phyloP scores from a whole-genome alignment of 2,329 filamentous ascomycete species.

The Cladosporium sp. region DNA sequence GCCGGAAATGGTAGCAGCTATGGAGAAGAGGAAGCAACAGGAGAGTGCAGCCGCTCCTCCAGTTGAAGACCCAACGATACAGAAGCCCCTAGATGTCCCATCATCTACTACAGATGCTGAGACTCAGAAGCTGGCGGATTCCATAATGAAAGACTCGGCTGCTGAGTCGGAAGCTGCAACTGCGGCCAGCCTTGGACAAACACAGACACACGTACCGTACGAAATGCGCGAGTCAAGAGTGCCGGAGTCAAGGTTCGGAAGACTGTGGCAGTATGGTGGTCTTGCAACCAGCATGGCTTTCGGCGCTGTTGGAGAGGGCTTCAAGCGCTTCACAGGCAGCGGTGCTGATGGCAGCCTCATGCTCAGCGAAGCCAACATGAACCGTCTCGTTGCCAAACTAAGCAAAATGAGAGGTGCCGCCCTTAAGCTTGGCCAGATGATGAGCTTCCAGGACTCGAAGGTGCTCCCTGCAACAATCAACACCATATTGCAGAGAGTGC shows the following conservation, averaged over 20 bases:
- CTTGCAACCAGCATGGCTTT: slow-evolving; percentile 94
- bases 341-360: slow-evolving; percentile 73
- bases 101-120: slow-evolving; percentile 35
- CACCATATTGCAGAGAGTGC: slow-evolving; percentile 87
- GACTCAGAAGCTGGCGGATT: slow-evolving; percentile 40
- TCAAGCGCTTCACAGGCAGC: slow-evolving; percentile 77
- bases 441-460: slow-evolving; percentile 96
- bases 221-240: slow-evolving; percentile 85
- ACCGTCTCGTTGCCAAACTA: slow-evolving; percentile 86
- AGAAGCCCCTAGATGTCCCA: not conserved
- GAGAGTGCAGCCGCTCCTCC: slow-evolving; percentile 1
- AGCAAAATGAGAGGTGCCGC: slow-evolving; percentile 96
- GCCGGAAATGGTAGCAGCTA: slow-evolving; percentile 39
- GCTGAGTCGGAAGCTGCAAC: slow-evolving; percentile 5
- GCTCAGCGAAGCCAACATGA: slow-evolving; percentile 87
- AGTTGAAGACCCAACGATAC: not conserved
- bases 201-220: slow-evolving; percentile 48
- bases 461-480: slow-evolving; percentile 88
- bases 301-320: slow-evolving; percentile 80
- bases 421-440: slow-evolving; percentile 96
- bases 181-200: not conserved
- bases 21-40: slow-evolving; percentile 30
- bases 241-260: slow-evolving; percentile 80
- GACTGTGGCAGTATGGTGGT: slow-evolving; percentile 93
- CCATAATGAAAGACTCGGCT: slow-evolving; percentile 41